Base-by-base conservation (phyloP, 2,329 filamentous ascomycete genomes). In the Colletotrichum kahawae region DNA sequence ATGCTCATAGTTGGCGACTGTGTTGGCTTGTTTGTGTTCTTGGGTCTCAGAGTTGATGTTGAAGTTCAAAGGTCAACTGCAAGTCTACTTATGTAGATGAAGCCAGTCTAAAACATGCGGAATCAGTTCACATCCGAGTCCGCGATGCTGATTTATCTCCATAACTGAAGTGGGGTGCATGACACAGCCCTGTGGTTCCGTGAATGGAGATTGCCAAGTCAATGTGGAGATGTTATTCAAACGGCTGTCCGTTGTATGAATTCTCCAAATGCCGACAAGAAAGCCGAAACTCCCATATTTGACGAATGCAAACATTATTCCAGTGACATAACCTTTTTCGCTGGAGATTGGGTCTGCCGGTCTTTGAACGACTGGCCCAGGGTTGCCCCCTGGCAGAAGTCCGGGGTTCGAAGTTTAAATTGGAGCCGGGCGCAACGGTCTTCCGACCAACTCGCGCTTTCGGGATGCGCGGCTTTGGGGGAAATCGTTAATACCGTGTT, bases 31-130 rank as follows among this genome's bases (percentile, higher is more conserved):
- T 0, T n/a, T 21, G 38, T 63, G 33, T 38, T 0, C 34, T 36
- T 12, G 6, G 9, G 27, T 16, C 18, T 38, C 29, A 21, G 57
- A 33, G 57, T 13, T 34, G 29, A 3, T 0, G 8, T 43, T 34
- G 29, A 0, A 21, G 0, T 0, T 48, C 12, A 9, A 48, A 48
- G n/a, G n/a, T 48, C 43, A 48, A 48, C 18, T 48, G 5, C n/a
- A 48, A 21, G 43, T 21, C 0, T 0, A 18, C 43, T 48, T 48
- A 48, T 48, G 43, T 48, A 48, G 43, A n/a, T 21, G 10, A 48
- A 48, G 18, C 5, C n/a, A n/a, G 43, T 48, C 43, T 48, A 9
- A 48, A n/a, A n/a, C n/a, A 12, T 7, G 43, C 43, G 43, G 43
- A 48, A 48, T 48, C 43, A 48, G 18, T 48, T 48, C 43, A 48